Evolutionary conservation across 192 early-diverging fungal species (phyloP), one percentile per base, ranked within the genome.

Genomic region (Coemansia sp.): DNA sequence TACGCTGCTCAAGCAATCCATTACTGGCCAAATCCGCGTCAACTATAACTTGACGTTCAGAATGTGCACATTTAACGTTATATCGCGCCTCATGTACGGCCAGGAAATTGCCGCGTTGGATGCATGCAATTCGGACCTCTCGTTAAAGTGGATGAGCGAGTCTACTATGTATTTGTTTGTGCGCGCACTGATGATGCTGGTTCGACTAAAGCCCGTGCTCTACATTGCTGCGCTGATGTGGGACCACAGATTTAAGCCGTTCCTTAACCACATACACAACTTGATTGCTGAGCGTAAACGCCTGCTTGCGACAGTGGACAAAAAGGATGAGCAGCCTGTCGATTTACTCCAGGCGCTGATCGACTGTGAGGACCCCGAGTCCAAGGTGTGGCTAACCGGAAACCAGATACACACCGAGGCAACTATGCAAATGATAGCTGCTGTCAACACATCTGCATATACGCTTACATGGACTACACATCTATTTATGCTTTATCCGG

Each of bases 401-500:
- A 56, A 76, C 4, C 48, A 76, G 25, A 64, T 76, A n/a, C 61
- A 56, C 14, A 58, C 73, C 6, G 73, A 76, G 30, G 48, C 58
- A 1, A 47, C 64, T 2, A 32, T 69, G 12, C 55, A 69, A 14
- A 56, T 76, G 0, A 64, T 76, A 2, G 73, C 61, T 1, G 73
- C 63, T 0, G 66, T 61, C 3, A 67, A 76, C 38, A 61, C 73
- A 0, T 69, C 63, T 0, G 73, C 73, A 1, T 68, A 57, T 22
- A 63, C 73, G 5, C 56, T 77, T 25, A 65, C 60, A 18, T 77
- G 69, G 75, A 67, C 75, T 0, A 6, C 67, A 2, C 69, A 71
- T 10, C 42, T 77, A 27, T 28, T 77, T 0, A 47, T 71, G 43
- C 49, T 77, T 0, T 65, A 77, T n/a, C 75, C 69, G 0, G 56